A percentile compares a stretch with the other conserved stretches of the same genome.
Evolutionary conservation across 345 rosid genomes (phyloP).

Genomic region (Lepidium africanum): DNA sequence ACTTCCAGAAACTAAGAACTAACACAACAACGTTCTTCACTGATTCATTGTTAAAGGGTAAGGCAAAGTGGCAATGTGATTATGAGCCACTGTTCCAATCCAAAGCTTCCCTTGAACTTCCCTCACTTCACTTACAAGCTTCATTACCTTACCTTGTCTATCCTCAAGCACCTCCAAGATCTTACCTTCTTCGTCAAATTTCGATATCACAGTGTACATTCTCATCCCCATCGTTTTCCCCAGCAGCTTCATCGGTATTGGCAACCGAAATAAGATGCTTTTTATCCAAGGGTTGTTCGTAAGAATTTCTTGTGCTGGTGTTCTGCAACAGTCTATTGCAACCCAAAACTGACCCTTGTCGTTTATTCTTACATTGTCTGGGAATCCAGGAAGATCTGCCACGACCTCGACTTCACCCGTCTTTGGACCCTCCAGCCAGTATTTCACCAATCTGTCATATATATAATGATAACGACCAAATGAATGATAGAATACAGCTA

Average conservation of each 20-base stretch:
- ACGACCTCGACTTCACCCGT: constrained; percentile 37
- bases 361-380: constrained; percentile 81
- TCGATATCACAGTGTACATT: constrained; percentile 79
- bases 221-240: constrained; percentile 87
- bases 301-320: constrained; percentile 71
- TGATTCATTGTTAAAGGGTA: constrained; percentile 37
- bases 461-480: neutral
- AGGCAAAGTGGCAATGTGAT: constrained; percentile 75
- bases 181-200: constrained; percentile 51
- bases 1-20: constrained; percentile 6
- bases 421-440: constrained; percentile 82
- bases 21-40: constrained; percentile 7
- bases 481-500: neutral
- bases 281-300: constrained; percentile 73
- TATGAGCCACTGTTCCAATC: constrained; percentile 98
- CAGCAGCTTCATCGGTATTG: constrained; percentile 50
- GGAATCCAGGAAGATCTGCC: constrained; percentile 85
- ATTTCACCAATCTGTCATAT: constrained; percentile 61
- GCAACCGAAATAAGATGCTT: constrained; percentile 69
- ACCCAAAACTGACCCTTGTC: constrained; percentile 89
- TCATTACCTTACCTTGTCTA: constrained; percentile 74
- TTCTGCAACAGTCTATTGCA: constrained; percentile 91
- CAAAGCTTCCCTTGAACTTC: constrained; percentile 79
- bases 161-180: constrained; percentile 86
- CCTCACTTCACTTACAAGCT: constrained; percentile 88